phyloP scores from a whole-genome alignment of 2,329 filamentous ascomycete genomes.

The Paecilomyces formosus region DNA sequence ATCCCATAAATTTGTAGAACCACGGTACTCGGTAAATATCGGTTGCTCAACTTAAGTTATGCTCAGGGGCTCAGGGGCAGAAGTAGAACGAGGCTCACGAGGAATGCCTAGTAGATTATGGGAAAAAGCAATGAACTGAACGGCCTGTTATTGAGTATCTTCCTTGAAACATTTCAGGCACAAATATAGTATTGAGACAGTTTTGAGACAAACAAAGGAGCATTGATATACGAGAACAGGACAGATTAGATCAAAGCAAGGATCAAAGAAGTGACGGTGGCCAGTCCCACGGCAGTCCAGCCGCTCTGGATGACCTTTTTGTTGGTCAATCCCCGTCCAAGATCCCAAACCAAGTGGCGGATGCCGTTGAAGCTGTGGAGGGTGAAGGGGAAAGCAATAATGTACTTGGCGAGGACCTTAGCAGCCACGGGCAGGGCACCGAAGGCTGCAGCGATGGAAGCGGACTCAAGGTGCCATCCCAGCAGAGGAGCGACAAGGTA shows the following conservation, averaged over 20 bases:
- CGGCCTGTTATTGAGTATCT: conserved; percentile 11
- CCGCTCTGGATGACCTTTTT: conserved; percentile 58
- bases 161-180: conserved; percentile 13
- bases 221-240: conserved; percentile 24
- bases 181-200: conserved; percentile 15
- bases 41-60: neutral
- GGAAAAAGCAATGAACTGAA: neutral
- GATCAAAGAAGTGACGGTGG: conserved; percentile 40
- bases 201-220: conserved; percentile 16
- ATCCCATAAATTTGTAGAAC: neutral
- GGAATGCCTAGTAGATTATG: neutral
- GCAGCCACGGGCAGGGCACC: conserved; percentile 52
- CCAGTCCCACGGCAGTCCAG: conserved; percentile 55
- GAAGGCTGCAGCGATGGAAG: conserved; percentile 57
- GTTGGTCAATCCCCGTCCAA: conserved; percentile 55
- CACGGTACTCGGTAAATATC: neutral
- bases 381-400: conserved; percentile 57
- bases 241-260: conserved; percentile 39
- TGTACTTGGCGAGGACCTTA: conserved; percentile 54
- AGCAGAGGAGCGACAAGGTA: conserved; percentile 75
- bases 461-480: conserved; percentile 62
- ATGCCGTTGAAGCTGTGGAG: conserved; percentile 64
- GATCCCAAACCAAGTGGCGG: conserved; percentile 65
- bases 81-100: neutral
- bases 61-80: neutral